A percentile compares a stretch with the other conserved stretches of the same genome.
Conservation (phyloP, 2,329 filamentous ascomycete genomes). For the Cladosporium sp. region DNA sequence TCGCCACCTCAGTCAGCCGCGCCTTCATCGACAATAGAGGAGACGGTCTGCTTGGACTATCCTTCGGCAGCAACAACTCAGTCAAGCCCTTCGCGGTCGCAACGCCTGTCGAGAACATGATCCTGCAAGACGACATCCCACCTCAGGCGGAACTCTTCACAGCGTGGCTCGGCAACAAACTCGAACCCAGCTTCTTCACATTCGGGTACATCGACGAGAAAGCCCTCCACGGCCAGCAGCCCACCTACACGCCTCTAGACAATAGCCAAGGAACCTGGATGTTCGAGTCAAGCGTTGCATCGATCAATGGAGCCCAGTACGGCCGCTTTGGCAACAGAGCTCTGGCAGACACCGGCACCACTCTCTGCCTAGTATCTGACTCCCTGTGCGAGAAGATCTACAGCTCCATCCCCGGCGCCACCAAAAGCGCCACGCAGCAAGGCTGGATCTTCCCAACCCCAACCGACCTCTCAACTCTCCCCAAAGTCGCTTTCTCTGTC, state of each 20-base stretch:
- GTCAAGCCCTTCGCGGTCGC: slow-evolving; percentile 51
- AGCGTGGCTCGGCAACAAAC: slow-evolving; percentile 61
- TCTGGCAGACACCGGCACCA: slow-evolving; percentile 73
- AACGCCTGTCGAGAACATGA: slow-evolving; percentile 73
- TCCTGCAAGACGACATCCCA: slow-evolving; percentile 58
- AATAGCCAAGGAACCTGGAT: slow-evolving; percentile 69
- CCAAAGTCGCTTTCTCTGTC: slow-evolving; percentile 64
- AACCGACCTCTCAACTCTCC: slow-evolving; percentile 56
- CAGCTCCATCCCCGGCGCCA: slow-evolving; percentile 61
- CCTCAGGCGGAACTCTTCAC: slow-evolving; percentile 62
- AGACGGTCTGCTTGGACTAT: slow-evolving; percentile 69
- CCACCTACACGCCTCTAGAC: slow-evolving; percentile 63
- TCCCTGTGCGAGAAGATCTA: slow-evolving; percentile 64
- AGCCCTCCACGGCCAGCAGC: slow-evolving; percentile 50
- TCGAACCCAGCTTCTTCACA: slow-evolving; percentile 64
- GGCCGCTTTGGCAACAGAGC: slow-evolving; percentile 60
- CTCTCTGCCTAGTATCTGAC: slow-evolving; percentile 66
- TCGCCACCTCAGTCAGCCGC: slow-evolving; percentile 61
- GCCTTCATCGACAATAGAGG: slow-evolving; percentile 59
- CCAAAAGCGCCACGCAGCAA: slow-evolving; percentile 53
- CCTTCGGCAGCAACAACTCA: slow-evolving; percentile 51
- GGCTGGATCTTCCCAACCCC: slow-evolving; percentile 65
- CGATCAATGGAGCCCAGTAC: slow-evolving; percentile 59
- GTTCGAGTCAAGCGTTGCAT: slow-evolving; percentile 60
- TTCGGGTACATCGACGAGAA: slow-evolving; percentile 71